Conservation (phyloP, 2,329 filamentous ascomycete genomes). For the Colletotrichum scovillei region DNA sequence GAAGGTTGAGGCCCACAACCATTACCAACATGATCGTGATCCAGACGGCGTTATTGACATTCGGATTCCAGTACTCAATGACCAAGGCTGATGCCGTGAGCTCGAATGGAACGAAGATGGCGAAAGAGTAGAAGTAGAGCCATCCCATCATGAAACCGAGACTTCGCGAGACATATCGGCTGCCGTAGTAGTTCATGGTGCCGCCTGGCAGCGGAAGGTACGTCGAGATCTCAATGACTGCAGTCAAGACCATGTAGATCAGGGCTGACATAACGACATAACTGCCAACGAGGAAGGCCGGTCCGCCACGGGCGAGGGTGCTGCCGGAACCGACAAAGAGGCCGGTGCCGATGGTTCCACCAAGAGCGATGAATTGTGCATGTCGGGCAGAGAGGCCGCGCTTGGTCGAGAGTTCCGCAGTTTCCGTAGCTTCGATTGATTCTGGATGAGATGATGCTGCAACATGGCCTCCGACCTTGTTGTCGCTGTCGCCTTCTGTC, state of each 20-base stretch:
- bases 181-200: slow-evolving; percentile 35
- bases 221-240: slow-evolving; percentile 38
- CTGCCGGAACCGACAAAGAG: background rate
- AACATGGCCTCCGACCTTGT: background rate
- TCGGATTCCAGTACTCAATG: background rate
- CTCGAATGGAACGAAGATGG: slow-evolving; percentile 51
- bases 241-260: slow-evolving; percentile 54
- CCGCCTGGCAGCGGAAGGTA: slow-evolving; percentile 41
- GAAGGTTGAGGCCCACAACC: background rate
- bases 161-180: slow-evolving; percentile 62
- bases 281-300: background rate
- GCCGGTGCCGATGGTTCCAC: slow-evolving; percentile 58
- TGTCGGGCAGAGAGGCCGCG: slow-evolving; percentile 44
- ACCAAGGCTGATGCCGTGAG: slow-evolving; percentile 39
- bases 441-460: background rate
- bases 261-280: background rate
- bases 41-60: background rate
- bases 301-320: background rate
- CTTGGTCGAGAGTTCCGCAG: background rate
- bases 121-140: slow-evolving; percentile 68
- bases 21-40: background rate
- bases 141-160: slow-evolving; percentile 66
- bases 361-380: slow-evolving; percentile 58
- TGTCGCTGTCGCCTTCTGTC: background rate
- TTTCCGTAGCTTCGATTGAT: background rate